These are phyloP conservation scores for Cornus suecica DNA, from an alignment of 148 eudicot species.

Conservation along the genomic window DNA sequence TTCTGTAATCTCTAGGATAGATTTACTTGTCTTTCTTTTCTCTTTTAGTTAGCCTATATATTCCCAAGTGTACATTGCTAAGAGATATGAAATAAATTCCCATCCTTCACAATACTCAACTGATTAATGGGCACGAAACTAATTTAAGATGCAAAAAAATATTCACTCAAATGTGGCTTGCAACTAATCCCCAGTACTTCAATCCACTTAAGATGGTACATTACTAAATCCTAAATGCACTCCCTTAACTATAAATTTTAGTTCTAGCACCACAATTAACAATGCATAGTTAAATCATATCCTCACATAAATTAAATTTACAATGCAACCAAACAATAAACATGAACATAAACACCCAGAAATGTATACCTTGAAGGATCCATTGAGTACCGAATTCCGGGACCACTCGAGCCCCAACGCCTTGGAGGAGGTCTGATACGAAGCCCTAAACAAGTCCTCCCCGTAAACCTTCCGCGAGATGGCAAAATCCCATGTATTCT, in stretches of 20 bases:
- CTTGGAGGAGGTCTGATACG: conserved; percentile 67
- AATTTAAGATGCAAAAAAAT: not conserved
- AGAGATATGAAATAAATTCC: too few relatives aligned
- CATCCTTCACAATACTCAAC: not conserved
- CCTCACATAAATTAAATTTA: not conserved
- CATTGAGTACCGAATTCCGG: conserved; percentile 54
- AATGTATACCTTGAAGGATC: conserved; percentile 63
- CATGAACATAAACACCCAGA: not conserved
- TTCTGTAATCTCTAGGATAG: too few relatives aligned
- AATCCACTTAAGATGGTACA: not conserved
- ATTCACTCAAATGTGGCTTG: not conserved
- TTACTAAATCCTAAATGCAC: not conserved
- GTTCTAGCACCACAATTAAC: not conserved
- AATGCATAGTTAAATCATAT: not conserved
- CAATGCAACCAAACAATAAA: not conserved
- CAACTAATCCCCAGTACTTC: not conserved
- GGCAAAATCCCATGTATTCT: conserved; percentile 81
- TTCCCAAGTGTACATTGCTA: too few relatives aligned
- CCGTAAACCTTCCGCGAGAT: conserved; percentile 64
- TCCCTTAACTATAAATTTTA: too few relatives aligned
- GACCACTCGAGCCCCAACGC: conserved; percentile 77
- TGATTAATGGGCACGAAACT: not conserved
- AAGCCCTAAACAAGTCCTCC: conserved; percentile 64
- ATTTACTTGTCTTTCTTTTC: too few relatives aligned
- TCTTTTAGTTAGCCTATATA: too few relatives aligned